Conservation (phyloP, 192 early-diverging fungal species). For the Fimicolochytrium jonesii region DNA sequence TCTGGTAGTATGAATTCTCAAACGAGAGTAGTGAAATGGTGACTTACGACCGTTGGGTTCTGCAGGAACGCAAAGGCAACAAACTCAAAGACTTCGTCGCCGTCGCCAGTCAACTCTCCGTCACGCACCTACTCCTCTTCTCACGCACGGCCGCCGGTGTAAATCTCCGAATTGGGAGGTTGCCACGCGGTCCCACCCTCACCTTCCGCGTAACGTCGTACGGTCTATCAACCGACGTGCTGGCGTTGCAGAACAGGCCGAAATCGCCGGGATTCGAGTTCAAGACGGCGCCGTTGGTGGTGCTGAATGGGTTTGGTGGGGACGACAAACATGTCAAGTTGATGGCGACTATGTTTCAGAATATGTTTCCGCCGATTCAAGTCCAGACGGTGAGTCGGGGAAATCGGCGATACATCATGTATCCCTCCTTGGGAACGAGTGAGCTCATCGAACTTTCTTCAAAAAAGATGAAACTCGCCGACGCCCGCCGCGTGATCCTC, state of each 20-base stretch:
- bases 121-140: conserved; percentile 87
- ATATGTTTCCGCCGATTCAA: conserved; percentile 95
- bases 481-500: conserved; percentile 86
- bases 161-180: conserved; percentile 79
- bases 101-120: conserved; percentile 77
- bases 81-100: conserved; percentile 88
- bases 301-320: conserved; percentile 74
- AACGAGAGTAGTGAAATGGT: neutral
- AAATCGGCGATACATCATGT: too few species aligned
- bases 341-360: conserved; percentile 92
- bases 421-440: neutral
- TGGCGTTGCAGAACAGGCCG: conserved; percentile 71
- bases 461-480: conserved; percentile 88
- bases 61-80: conserved; percentile 83
- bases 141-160: conserved; percentile 66
- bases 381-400: conserved; percentile 69
- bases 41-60: too few species aligned
- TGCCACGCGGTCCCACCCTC: conserved; percentile 91
- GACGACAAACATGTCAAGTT: conserved; percentile 79
- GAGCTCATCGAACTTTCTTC: too few species aligned
- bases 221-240: conserved; percentile 77
- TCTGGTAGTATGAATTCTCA: neutral
- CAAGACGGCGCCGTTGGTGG: conserved; percentile 73
- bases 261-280: conserved; percentile 75
- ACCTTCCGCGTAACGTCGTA: conserved; percentile 81